Evolutionary conservation across 768 basidiomycete species (phyloP), one percentile per base, ranked within the genome.

Genomic region (Sporobolomyces pararoseus): DNA sequence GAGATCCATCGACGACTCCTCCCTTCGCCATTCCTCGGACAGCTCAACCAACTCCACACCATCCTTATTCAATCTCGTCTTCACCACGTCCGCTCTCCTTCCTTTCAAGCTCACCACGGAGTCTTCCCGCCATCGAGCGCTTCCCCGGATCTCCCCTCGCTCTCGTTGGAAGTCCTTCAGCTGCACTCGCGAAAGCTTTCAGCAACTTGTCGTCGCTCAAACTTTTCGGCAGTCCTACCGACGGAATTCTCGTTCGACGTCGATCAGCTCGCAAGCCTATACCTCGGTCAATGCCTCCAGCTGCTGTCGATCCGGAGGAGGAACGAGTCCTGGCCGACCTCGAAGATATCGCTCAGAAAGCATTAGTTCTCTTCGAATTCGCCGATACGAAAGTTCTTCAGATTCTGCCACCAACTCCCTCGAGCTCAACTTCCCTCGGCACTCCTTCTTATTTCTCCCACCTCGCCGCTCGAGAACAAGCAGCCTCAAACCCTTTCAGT

Each of bases 281-380:
- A 27, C 62, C 49, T 25, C 66, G 76, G 4, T 60, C 70, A 27
- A 59, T 51, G 2, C 54, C 64, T 10, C 66, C 63, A 0, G 57
- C 27, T 7, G 66, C 47, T 52, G 75, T 69, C 37, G 61, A 69
- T 47, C 71, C 77, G 16, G 81, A 89, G 74, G 92, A 96, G 75
- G 90, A 95, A 69, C 85, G 86, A 68, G 79, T 96, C n/a, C 81
- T 96, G n/a, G 85, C 83, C 3, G 79, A 81, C 25, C 81, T 98
- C 50, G 95, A 98, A 77, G 89, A 94, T 72, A 82, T 94, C 4
- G 95, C 94, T 39, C 91, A 96, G 83, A 99, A 98, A 84, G 95
- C 95, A 39, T 87, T 90, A 69, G 92, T 94, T 61, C 81, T 98
- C 67, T 89, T 89, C 65, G 88, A 89, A 70, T 95, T 93, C 86